Percentiles rank a stretch among this genome's conserved stretches.
Conservation (phyloP, 1,284 basidiomycete genomes). For the Mycena sp. region DNA sequence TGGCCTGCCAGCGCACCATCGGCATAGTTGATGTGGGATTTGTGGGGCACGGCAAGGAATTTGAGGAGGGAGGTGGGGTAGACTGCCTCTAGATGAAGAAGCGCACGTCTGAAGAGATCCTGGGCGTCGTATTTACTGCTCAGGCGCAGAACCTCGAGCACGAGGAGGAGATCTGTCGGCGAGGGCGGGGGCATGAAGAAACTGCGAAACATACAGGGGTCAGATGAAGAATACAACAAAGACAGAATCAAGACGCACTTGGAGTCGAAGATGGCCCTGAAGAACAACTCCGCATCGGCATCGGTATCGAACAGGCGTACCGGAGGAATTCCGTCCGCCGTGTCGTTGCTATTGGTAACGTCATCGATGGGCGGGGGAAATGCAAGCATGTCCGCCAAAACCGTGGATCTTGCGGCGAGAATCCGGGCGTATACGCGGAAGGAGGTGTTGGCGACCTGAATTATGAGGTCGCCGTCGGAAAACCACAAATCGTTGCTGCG, state of each 20-base stretch:
- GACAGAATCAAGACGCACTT: no score
- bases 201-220: no score
- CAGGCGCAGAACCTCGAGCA: conserved; percentile 9
- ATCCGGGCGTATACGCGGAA: conserved; percentile 14
- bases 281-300: conserved; percentile 1
- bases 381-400: conserved; percentile 14
- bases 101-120: conserved; percentile 7
- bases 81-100: conserved; percentile 4
- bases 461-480: conserved; percentile 19
- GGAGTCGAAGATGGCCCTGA: no score
- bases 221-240: no score
- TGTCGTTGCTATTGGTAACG: no score
- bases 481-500: conserved; percentile 21
- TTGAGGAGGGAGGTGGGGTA: conserved; percentile 2
- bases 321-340: conserved; percentile 1
- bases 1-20: no score
- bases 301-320: conserved; percentile 6
- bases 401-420: conserved; percentile 3
- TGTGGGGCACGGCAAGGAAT: background rate
- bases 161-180: background rate
- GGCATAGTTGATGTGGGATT: background rate
- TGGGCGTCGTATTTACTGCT: conserved; percentile 12
- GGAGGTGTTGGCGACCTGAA: background rate
- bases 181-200: conserved; percentile 17
- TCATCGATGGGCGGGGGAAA: conserved; percentile 2